A percentile compares a stretch with the other conserved stretches of the same genome.
Conservation (phyloP, 139 green algal genomes). For the Nannochloris sp. region DNA sequence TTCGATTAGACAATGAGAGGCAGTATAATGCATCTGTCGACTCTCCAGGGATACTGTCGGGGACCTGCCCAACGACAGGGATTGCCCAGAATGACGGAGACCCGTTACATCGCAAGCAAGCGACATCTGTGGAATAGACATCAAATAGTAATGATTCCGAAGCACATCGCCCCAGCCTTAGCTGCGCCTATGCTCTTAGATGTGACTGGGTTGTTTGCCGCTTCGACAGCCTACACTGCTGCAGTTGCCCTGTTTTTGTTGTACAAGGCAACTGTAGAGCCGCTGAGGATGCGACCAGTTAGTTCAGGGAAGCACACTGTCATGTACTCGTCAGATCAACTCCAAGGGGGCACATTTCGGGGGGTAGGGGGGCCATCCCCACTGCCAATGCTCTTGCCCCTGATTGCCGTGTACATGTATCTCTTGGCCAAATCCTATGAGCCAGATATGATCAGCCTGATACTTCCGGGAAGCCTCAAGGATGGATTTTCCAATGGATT, state of each 20-base stretch:
- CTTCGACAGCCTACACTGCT: background rate
- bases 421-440: constrained; percentile 49
- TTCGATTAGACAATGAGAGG: too few relatives aligned
- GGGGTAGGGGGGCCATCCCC: background rate
- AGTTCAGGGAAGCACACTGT: constrained; percentile 5
- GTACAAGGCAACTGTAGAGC: background rate
- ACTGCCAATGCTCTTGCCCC: constrained; percentile 21
- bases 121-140: too few relatives aligned
- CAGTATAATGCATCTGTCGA: too few relatives aligned
- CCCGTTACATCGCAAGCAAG: too few relatives aligned
- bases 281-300: background rate
- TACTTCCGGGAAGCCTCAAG: constrained; percentile 55
- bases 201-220: background rate
- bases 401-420: constrained; percentile 39
- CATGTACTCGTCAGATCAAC: background rate
- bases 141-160: too few relatives aligned
- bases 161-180: too few relatives aligned
- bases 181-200: too few relatives aligned
- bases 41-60: too few relatives aligned
- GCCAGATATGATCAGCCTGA: constrained; percentile 54
- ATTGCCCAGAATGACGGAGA: too few relatives aligned
- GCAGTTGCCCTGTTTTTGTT: background rate
- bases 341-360: background rate
- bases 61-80: too few relatives aligned
- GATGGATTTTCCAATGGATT: constrained; percentile 51